Conservation (phyloP, 2,329 filamentous ascomycete genomes). For the Stemphylium beticola region DNA sequence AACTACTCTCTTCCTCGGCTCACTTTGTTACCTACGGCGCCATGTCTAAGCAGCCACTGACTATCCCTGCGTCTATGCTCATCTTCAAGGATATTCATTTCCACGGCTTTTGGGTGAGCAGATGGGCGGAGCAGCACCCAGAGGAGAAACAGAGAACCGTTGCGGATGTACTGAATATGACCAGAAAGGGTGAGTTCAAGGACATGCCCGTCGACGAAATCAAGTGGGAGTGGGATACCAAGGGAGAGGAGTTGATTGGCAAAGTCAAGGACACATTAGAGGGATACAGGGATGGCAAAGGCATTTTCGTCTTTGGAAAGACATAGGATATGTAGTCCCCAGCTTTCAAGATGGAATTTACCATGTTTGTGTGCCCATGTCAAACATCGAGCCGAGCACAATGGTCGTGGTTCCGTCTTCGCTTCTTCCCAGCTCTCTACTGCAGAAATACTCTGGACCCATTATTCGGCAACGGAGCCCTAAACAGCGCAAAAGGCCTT, state of each 20-base stretch:
- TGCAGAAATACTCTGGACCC: conserved; percentile 49
- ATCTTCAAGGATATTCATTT: conserved; percentile 95
- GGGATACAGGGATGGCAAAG: conserved; percentile 87
- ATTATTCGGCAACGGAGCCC: conserved; percentile 51
- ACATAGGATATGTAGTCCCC: conserved; percentile 25
- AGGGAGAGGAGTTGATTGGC: conserved; percentile 69
- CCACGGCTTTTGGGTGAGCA: conserved; percentile 92
- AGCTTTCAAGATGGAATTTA: not conserved
- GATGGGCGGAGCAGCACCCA: conserved; percentile 80
- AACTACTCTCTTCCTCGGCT: conserved; percentile 69
- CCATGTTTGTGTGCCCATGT: not conserved
- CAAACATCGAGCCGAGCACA: no score
- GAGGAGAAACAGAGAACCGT: conserved; percentile 79
- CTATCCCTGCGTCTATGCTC: conserved; percentile 79
- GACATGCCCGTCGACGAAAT: conserved; percentile 85
- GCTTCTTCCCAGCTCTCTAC: not conserved
- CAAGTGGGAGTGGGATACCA: conserved; percentile 82
- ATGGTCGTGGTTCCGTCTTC: not conserved
- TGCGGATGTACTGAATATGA: conserved; percentile 80
- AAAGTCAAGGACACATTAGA: conserved; percentile 83
- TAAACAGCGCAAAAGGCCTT: conserved; percentile 53
- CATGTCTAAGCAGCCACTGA: conserved; percentile 88
- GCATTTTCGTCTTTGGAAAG: conserved; percentile 79
- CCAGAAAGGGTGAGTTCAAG: conserved; percentile 75
- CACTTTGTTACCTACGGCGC: conserved; percentile 93